Base-by-base conservation (phyloP, 2,329 filamentous ascomycete species). In the Xylariaceae sp. region DNA sequence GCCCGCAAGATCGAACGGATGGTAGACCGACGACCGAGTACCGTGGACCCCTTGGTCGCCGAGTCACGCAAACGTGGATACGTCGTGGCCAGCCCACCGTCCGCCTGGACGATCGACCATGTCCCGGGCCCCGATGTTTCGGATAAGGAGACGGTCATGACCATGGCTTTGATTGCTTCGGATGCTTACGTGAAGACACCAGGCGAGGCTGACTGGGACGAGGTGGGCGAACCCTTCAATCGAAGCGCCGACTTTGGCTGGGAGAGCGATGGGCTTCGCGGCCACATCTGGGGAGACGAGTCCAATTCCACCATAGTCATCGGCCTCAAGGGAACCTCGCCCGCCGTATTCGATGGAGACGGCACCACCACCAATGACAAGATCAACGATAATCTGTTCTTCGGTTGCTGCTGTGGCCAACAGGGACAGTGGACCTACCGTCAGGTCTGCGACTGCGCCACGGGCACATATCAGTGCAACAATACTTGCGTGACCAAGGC, bases 351-450 rank as follows among this genome's bases (percentile, higher is more conserved):
- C 54, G 90, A 96, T 57, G 92, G 92, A n/a, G 84, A 90, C 23
- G 90, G 89, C 32, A 96, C 92, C 1, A 96, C 90, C 0, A 94
- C 88, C 17, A 94, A 94, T 47, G 92, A 98, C 64, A 98, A 98
- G 64, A 69, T 89, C 52, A 98, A 96, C 57, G 92, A 98, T 61
- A 98, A 98, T 55, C 70, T 98, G 8, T 94, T 94, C 61, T 95
- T 95, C 64, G 94, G 89, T 54, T 98, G 92, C 63, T 98, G 92
- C 60, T 98, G 92, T 60, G 92, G 79, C 4, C 88, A 95, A 61
- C 89, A 93, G 49, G 88, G 89, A 0, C 86, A 88, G 44, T 88
- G 80, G 63, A 77, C 88, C 12, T 95, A 88, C 81, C 80, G 84
- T 40, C 83, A 93, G 55, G 88, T 94, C 36, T 98, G 92, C 60